These are phyloP conservation scores for Hypomontagnella monticulosa DNA, from an alignment of 495 filamentous ascomycete genomes.

Conservation along the genomic window DNA sequence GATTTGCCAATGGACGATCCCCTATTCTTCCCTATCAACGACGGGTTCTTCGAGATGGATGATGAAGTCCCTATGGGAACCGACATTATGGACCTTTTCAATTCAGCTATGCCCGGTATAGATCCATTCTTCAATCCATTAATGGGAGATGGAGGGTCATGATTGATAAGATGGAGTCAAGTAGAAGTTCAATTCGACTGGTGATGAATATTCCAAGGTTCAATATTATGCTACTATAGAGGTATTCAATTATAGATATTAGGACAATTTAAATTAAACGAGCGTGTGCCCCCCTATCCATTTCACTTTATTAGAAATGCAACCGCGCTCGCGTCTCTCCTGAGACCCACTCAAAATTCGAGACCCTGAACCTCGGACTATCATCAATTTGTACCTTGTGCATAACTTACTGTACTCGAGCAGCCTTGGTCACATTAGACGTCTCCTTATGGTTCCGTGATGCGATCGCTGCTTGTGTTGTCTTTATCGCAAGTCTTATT, in stretches of 20 bases:
- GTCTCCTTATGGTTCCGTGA: conserved; percentile 18
- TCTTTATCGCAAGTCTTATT: conserved; percentile 10
- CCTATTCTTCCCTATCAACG: conserved; percentile 29
- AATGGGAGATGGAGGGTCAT: no score
- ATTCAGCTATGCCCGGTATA: conserved; percentile 26
- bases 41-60: conserved; percentile 24
- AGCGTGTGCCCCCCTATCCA: no score
- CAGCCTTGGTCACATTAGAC: background rate
- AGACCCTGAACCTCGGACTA: conserved; percentile 23
- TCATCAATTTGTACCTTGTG: conserved; percentile 10
- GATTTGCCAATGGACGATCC: conserved; percentile 12
- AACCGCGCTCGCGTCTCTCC: conserved; percentile 22
- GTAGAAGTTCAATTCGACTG: no score
- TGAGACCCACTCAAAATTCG: conserved; percentile 3
- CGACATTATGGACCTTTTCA: conserved; percentile 36
- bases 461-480: conserved; percentile 16
- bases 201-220: no score
- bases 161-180: no score
- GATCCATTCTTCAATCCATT: conserved; percentile 27
- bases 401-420: conserved; percentile 22
- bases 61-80: conserved; percentile 30
- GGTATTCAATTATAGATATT: no score
- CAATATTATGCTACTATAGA: no score
- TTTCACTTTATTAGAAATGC: conserved; percentile 21
- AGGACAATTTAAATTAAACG: no score